Evolutionary conservation across 495 filamentous ascomycete species (phyloP).

Genomic region (Letharia lupina): DNA sequence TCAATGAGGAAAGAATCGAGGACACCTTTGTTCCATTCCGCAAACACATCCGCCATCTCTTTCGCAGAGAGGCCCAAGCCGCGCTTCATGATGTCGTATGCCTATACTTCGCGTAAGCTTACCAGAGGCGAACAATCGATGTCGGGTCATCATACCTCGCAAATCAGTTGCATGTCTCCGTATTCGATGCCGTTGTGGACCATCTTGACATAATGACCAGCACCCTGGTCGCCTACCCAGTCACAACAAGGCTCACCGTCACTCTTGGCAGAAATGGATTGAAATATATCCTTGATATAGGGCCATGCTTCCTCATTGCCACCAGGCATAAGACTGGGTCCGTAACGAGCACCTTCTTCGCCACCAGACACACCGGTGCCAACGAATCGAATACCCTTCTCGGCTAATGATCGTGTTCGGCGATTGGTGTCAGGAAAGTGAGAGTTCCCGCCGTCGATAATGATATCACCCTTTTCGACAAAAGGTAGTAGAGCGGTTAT

Average conservation of each 20-base stretch:
- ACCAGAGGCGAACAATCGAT: conserved; percentile 1
- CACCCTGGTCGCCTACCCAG: conserved; percentile 98
- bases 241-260: conserved; percentile 96
- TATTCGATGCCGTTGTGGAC: conserved; percentile 99
- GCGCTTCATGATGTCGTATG: conserved; percentile 98
- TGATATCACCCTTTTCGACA: conserved; percentile 88
- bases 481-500: conserved; percentile 89
- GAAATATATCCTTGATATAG: conserved; percentile 97
- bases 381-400: conserved; percentile 92
- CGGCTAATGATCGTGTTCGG: conserved; percentile 71
- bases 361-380: conserved; percentile 96
- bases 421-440: conserved; percentile 99
- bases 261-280: conserved; percentile 93
- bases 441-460: conserved; percentile 99
- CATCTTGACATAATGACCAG: conserved; percentile 99
- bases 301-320: conserved; percentile 98
- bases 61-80: conserved; percentile 75
- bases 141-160: conserved; percentile 58
- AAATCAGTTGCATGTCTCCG: conserved; percentile 99
- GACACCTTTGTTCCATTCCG: conserved; percentile 97
- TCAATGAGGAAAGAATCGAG: conserved; percentile 99
- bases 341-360: conserved; percentile 97
- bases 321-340: conserved; percentile 96
- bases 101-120: conserved; percentile 43
- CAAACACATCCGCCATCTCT: conserved; percentile 91